Base-by-base conservation (phyloP, 208 protist genomes). In the Jaenimonas drosophilae region DNA sequence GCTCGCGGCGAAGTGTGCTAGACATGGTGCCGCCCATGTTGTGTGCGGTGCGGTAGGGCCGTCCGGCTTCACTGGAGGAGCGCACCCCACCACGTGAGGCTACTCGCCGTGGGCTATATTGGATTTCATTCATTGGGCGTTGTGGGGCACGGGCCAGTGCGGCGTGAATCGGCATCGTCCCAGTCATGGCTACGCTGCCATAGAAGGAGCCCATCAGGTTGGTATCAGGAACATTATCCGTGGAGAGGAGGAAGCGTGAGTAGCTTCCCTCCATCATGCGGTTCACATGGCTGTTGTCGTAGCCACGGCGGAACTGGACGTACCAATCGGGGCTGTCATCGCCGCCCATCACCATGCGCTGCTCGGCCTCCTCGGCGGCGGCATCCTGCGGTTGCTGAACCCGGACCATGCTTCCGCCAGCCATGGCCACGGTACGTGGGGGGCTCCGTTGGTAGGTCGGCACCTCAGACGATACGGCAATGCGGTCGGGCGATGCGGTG, bases 251-350 rank as follows among this genome's bases (percentile, higher is more conserved):
- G 39, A 73, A 81, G 46, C 76, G 76, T 2, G 76, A 86, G 63
- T 86, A 86, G 44, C 57, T 70, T 11, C 76, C 76, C 28, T 59
- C 42, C 21, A 64, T 61, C 76, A 86, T 86, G 31, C 76, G 67
- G 54, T 86, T 86, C n/a, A 62, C 57, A 49, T 81, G 76, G 37
- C 71, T 86, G 62, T 86, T 86, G 48, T 81, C 69, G 14, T 28
- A 33, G n/a, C 69, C 74, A 12, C 73, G 73, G 19, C 70, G 68
- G 37, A 77, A 82, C 16, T 66, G 47, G 19, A 50, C 45, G 28
- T 63, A n/a, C n/a, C n/a, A n/a, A n/a, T n/a, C n/a, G n/a, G n/a
- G n/a, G n/a, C n/a, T n/a, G n/a, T n/a, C n/a, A n/a, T n/a, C n/a
- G n/a, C n/a, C n/a, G n/a, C n/a, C n/a, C n/a, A n/a, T n/a, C n/a